These are phyloP conservation scores for Dryadomyces quercus-mongolicae DNA, from an alignment of 2,329 filamentous ascomycete genomes.

Conservation along the genomic window DNA sequence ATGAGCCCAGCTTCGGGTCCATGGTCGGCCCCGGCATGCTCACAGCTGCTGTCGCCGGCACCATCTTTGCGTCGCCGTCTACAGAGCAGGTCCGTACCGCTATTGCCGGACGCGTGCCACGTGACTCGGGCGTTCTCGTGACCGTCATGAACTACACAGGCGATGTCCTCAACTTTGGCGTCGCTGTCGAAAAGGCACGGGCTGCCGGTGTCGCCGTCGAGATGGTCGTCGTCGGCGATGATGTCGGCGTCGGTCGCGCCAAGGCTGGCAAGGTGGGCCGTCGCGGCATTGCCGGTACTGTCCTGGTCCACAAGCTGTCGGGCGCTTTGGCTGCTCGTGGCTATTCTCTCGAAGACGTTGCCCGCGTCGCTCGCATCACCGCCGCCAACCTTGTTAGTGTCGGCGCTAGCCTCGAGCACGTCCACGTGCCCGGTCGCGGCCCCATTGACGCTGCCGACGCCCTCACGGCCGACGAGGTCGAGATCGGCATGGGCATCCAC, in stretches of 20 bases:
- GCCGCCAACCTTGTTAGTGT: slow-evolving; percentile 73
- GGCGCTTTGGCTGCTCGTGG: slow-evolving; percentile 72
- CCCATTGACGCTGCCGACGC: slow-evolving; percentile 32
- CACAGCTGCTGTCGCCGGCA: slow-evolving; percentile 71
- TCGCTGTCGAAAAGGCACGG: slow-evolving; percentile 85
- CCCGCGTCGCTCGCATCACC: slow-evolving; percentile 56
- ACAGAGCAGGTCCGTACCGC: slow-evolving; percentile 71
- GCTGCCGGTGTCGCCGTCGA: slow-evolving; percentile 66
- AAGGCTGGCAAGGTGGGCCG: slow-evolving; percentile 86
- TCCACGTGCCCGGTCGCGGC: slow-evolving; percentile 79
- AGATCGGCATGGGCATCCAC: slow-evolving; percentile 68
- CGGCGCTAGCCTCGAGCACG: slow-evolving; percentile 74
- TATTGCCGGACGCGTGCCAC: slow-evolving; percentile 56
- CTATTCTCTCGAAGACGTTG: slow-evolving; percentile 55
- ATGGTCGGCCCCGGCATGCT: slow-evolving; percentile 78
- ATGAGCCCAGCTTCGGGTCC: slow-evolving; percentile 77
- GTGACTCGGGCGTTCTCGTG: slow-evolving; percentile 58
- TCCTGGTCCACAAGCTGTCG: slow-evolving; percentile 81
- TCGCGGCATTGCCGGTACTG: slow-evolving; percentile 81
- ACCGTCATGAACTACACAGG: slow-evolving; percentile 94
- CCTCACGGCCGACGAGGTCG: slow-evolving; percentile 44
- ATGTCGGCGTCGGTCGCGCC: slow-evolving; percentile 73
- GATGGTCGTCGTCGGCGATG: slow-evolving; percentile 87
- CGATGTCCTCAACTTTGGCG: slow-evolving; percentile 82
- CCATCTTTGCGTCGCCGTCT: slow-evolving; percentile 65